Evolutionary conservation across 331 rosid species (phyloP).

Genomic region (Malus hybrid): DNA sequence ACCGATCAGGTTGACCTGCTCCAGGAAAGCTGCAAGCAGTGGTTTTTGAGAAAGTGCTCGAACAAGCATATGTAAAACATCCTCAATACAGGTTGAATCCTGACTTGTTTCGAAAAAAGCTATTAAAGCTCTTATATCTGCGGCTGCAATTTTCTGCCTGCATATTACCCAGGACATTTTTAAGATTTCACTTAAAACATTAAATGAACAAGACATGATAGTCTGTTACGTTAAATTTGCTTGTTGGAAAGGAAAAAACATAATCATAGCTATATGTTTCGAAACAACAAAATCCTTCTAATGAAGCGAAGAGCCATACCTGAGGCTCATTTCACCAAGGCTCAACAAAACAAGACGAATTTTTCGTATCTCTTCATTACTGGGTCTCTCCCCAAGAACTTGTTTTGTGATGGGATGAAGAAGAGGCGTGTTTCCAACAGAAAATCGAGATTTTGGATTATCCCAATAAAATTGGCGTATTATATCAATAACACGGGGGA

Average conservation of each 20-base stretch:
- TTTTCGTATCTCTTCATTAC: slow-evolving; percentile 77
- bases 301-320: slow-evolving; percentile 34
- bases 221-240: not conserved
- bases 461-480: slow-evolving; percentile 74
- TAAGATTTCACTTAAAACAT: slow-evolving; percentile 13
- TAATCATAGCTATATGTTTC: not conserved
- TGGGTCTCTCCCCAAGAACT: slow-evolving; percentile 53
- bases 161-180: slow-evolving; percentile 21
- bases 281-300: not conserved
- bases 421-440: slow-evolving; percentile 46
- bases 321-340: slow-evolving; percentile 97
- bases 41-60: slow-evolving; percentile 83
- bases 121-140: slow-evolving; percentile 80
- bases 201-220: not conserved
- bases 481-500: slow-evolving; percentile 83
- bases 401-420: slow-evolving; percentile 39
- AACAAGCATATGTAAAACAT: slow-evolving; percentile 90
- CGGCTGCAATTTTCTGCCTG: slow-evolving; percentile 77
- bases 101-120: slow-evolving; percentile 83
- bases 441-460: slow-evolving; percentile 43
- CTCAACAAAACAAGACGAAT: slow-evolving; percentile 92
- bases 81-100: slow-evolving; percentile 91
- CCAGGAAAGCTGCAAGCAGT: slow-evolving; percentile 79
- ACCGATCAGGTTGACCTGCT: slow-evolving; percentile 63
- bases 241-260: slow-evolving; percentile 1